These are phyloP conservation scores for Fomitopsis serialis DNA, from an alignment of 768 basidiomycete genomes.

Conservation along the genomic window DNA sequence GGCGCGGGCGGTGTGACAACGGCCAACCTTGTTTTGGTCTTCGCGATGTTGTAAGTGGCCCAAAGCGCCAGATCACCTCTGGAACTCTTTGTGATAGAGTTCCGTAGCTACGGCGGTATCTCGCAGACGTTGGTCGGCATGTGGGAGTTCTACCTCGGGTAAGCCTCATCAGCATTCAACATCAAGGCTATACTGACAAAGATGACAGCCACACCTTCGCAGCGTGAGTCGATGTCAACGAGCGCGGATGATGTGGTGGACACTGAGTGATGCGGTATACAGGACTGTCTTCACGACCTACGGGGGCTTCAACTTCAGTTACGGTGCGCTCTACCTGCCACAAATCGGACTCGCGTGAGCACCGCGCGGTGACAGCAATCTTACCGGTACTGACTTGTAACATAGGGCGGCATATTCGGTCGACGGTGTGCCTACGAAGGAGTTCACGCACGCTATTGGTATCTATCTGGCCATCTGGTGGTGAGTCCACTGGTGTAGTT, in stretches of 20 bases:
- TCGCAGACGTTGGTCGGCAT: constrained; percentile 8
- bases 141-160: constrained; percentile 6
- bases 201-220: neutral
- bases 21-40: constrained; percentile 3
- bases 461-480: constrained; percentile 5
- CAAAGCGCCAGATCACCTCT: neutral
- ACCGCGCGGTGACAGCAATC: neutral
- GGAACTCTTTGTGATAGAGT: neutral
- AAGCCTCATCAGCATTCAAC: neutral
- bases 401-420: constrained; percentile 1
- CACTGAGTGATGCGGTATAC: neutral
- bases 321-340: constrained; percentile 4
- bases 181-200: neutral
- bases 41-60: constrained; percentile 2
- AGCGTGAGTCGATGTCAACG: neutral
- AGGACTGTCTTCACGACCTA: constrained; percentile 4
- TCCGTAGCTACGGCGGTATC: constrained; percentile 3
- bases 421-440: neutral
- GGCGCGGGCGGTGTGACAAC: constrained; percentile 1
- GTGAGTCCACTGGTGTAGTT: neutral
- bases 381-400: neutral
- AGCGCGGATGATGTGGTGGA: neutral
- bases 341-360: constrained; percentile 1
- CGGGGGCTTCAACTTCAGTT: constrained; percentile 3
- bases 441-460: constrained; percentile 2